Conservation (phyloP, 1,139 yeast species). For the Suhomyces bribrorum region DNA sequence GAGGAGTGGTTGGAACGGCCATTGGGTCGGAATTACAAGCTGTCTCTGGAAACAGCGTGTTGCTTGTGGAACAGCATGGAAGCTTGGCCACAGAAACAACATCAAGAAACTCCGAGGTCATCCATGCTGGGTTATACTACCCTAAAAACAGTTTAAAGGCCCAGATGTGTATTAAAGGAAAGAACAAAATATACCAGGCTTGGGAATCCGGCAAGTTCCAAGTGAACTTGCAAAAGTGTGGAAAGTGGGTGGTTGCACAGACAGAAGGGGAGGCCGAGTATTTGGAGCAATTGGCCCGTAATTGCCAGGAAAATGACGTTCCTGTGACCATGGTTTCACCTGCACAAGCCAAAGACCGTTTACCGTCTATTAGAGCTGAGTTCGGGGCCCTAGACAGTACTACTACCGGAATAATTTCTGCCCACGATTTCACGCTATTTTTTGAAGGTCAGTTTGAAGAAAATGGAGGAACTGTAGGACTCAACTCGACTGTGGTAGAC, state of each 20-base stretch:
- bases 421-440: constrained; percentile 71
- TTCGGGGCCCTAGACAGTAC: constrained; percentile 74
- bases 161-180: constrained; percentile 72
- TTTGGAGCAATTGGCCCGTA: constrained; percentile 52
- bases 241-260: constrained; percentile 90
- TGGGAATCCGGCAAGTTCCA: constrained; percentile 44
- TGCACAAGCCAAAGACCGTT: constrained; percentile 43
- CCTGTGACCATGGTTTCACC: constrained; percentile 59
- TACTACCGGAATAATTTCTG: constrained; percentile 80
- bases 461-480: constrained; percentile 64
- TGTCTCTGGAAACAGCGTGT: constrained; percentile 47
- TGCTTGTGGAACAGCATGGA: constrained; percentile 68
- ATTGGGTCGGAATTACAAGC: constrained; percentile 68
- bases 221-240: constrained; percentile 64
- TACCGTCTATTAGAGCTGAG: constrained; percentile 68
- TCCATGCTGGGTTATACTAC: constrained; percentile 87
- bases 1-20: constrained; percentile 86
- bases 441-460: constrained; percentile 54
- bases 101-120: constrained; percentile 85
- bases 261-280: constrained; percentile 60
- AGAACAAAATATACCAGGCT: constrained; percentile 57
- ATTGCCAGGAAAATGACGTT: constrained; percentile 52
- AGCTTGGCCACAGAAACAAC: constrained; percentile 78
- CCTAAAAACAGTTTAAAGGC: constrained; percentile 70
- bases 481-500: constrained; percentile 57